phyloP scores from a whole-genome alignment of 1,139 yeast species.

The Keqinozyma sinolaborantium region DNA sequence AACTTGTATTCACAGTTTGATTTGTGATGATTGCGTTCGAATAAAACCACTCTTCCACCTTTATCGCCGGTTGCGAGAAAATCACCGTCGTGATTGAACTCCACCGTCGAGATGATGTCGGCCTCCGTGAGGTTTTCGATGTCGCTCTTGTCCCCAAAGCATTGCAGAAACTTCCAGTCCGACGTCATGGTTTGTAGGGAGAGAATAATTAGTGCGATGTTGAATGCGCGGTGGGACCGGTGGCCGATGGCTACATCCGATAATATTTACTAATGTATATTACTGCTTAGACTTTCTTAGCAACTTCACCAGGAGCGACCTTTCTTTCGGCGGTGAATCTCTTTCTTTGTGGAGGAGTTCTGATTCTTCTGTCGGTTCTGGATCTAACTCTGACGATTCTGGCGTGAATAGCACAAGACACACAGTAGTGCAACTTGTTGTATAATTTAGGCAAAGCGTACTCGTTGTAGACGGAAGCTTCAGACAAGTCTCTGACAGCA shows the following conservation, averaged over 20 bases:
- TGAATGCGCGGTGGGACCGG: too few species aligned
- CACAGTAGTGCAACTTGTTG: conserved; percentile 99
- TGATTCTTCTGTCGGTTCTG: conserved; percentile 96
- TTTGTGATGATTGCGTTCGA: conserved; percentile 81
- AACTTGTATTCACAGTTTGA: conserved; percentile 83
- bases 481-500: conserved; percentile 99
- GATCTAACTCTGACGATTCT: conserved; percentile 99
- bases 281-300: conserved; percentile 67
- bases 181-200: neutral
- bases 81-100: conserved; percentile 93
- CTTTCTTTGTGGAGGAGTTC: conserved; percentile 99
- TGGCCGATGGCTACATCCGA: too few species aligned
- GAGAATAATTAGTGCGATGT: too few species aligned
- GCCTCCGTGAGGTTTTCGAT: conserved; percentile 96
- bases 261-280: conserved; percentile 1
- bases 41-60: conserved; percentile 96
- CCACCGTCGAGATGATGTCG: conserved; percentile 95
- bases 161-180: conserved; percentile 72
- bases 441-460: conserved; percentile 99
- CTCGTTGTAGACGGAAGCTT: conserved; percentile 98
- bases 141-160: conserved; percentile 98
- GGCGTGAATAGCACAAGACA: conserved; percentile 99
- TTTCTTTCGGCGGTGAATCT: conserved; percentile 96
- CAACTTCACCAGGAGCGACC: conserved; percentile 97
- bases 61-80: conserved; percentile 97